These are phyloP conservation scores for Aspergillus proliferans DNA, from an alignment of 2,329 filamentous ascomycete genomes.

Conservation along the genomic window DNA sequence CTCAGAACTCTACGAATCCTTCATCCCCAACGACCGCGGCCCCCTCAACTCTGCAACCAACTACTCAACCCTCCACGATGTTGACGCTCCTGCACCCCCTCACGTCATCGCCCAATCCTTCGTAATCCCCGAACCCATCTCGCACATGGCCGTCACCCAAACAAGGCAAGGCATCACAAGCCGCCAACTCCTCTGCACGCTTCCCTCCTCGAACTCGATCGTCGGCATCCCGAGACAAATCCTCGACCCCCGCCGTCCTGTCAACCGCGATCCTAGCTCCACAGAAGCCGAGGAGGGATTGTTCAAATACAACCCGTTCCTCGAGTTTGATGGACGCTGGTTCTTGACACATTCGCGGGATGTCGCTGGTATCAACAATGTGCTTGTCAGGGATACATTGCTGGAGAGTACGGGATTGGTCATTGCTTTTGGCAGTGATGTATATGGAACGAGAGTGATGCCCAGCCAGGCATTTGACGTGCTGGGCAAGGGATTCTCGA, in stretches of 20 bases:
- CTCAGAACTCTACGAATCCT: slow-evolving; percentile 85
- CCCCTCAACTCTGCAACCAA: slow-evolving; percentile 63
- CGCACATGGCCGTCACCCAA: slow-evolving; percentile 73
- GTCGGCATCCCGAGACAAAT: slow-evolving; percentile 71
- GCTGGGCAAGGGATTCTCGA: slow-evolving; percentile 88
- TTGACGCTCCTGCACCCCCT: slow-evolving; percentile 58
- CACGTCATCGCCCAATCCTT: slow-evolving; percentile 74
- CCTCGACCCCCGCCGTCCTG: slow-evolving; percentile 78
- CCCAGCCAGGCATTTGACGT: slow-evolving; percentile 90
- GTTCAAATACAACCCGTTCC: slow-evolving; percentile 63
- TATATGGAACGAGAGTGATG: slow-evolving; percentile 80
- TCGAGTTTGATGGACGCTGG: slow-evolving; percentile 79
- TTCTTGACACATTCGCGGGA: slow-evolving; percentile 77
- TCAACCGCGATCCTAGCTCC: slow-evolving; percentile 74
- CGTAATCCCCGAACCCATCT: slow-evolving; percentile 72
- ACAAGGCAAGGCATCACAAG: slow-evolving; percentile 88
- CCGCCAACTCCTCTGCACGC: slow-evolving; percentile 71
- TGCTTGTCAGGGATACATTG: slow-evolving; percentile 69
- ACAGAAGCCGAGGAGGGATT: slow-evolving; percentile 80
- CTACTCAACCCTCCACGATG: slow-evolving; percentile 69
- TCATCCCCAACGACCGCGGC: slow-evolving; percentile 75
- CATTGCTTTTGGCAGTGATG: slow-evolving; percentile 75
- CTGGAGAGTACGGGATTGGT: slow-evolving; percentile 90
- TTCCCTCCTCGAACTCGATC: slow-evolving; percentile 67
- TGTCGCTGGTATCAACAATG: slow-evolving; percentile 64